Percentiles rank a stretch among this genome's conserved stretches.
phyloP scores from a whole-genome alignment of 139 green algal genomes.

The Chlamydomonas sp. region DNA sequence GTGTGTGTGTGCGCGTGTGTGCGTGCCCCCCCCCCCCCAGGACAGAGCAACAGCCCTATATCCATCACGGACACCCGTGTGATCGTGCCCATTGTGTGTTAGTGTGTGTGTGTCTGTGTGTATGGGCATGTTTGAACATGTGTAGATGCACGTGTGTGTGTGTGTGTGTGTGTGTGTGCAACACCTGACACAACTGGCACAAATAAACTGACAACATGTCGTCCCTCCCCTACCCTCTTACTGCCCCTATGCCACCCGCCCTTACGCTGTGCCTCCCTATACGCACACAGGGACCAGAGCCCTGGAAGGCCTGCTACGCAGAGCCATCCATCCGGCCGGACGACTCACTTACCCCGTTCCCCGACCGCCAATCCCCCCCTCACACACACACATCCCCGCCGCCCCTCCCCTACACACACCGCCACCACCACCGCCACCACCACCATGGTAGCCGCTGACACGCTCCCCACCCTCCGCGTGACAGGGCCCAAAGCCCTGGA shows the following conservation, averaged over 20 bases:
- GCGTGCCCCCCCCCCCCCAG: no score
- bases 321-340: slow-evolving; percentile 81
- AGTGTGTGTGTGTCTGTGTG: background rate
- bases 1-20: no score
- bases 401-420: background rate
- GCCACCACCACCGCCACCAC: background rate
- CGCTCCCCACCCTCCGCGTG: no score
- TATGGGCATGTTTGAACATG: background rate
- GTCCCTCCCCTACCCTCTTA: no score
- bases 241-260: no score
- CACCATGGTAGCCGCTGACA: slow-evolving; percentile 70
- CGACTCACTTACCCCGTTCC: background rate
- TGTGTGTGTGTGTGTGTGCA: background rate
- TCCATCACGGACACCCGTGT: background rate
- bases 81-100: no score
- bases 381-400: background rate
- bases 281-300: slow-evolving; percentile 66
- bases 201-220: background rate
- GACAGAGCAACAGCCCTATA: background rate
- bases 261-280: no score
- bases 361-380: background rate
- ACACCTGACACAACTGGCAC: background rate
- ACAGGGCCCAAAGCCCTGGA: slow-evolving; percentile 87
- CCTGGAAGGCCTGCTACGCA: slow-evolving; percentile 87
- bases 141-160: background rate